phyloP scores from a whole-genome alignment of 495 filamentous ascomycete species.

The Penicillium subrubescens region DNA sequence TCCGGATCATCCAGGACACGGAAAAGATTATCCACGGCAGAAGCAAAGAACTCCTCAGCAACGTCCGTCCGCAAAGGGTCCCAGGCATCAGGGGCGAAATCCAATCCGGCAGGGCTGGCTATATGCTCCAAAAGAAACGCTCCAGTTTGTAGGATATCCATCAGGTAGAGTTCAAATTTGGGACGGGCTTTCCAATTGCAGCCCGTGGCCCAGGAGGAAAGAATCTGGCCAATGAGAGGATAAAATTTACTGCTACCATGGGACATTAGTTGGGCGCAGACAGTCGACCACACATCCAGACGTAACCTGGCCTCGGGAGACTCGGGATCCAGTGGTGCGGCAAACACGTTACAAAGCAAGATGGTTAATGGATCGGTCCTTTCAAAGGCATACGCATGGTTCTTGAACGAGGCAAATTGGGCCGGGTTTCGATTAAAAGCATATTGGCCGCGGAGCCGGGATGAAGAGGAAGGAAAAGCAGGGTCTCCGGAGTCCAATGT shows the following conservation, averaged over 20 bases:
- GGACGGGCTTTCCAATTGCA: constrained; percentile 86
- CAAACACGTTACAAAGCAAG: constrained; percentile 86
- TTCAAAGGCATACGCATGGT: constrained; percentile 67
- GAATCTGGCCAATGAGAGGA: constrained; percentile 46
- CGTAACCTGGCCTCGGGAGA: constrained; percentile 77
- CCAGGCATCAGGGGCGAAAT: constrained; percentile 47
- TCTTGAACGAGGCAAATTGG: constrained; percentile 54
- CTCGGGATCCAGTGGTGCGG: constrained; percentile 66
- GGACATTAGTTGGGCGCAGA: constrained; percentile 72
- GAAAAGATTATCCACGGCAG: constrained; percentile 80
- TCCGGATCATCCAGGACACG: constrained; percentile 75
- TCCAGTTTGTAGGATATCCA: constrained; percentile 90
- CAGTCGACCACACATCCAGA: constrained; percentile 82
- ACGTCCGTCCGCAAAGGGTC: constrained; percentile 75
- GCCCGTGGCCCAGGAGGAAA: constrained; percentile 84
- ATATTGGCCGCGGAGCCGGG: constrained; percentile 57
- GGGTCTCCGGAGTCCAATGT: constrained; percentile 78
- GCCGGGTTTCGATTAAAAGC: constrained; percentile 58
- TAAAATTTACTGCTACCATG: constrained; percentile 46
- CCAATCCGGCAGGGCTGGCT: constrained; percentile 52
- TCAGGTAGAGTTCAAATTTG: constrained; percentile 90
- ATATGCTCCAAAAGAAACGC: constrained; percentile 85
- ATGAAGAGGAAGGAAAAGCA: constrained; percentile 74
- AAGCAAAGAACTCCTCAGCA: constrained; percentile 87
- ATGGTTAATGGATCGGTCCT: constrained; percentile 84